phyloP scores from a whole-genome alignment of 495 filamentous ascomycete genomes.

The Chaetomidium leptoderma region DNA sequence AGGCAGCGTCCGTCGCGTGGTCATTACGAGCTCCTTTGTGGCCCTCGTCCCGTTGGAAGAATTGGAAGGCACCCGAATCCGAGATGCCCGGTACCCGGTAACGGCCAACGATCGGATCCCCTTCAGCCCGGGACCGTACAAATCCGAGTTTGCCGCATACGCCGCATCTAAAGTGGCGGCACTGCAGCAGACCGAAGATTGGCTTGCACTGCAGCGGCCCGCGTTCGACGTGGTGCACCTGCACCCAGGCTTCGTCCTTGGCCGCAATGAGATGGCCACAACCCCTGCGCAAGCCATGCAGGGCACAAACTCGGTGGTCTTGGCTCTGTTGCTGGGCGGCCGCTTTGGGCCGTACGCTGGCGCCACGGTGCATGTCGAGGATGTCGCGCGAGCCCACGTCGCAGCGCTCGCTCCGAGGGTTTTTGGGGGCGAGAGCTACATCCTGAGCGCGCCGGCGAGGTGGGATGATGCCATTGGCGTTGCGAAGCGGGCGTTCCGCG shows the following conservation, averaged over 20 bases:
- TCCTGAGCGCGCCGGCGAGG: conserved; percentile 29
- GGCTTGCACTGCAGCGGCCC: conserved; percentile 38
- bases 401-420: conserved; percentile 38
- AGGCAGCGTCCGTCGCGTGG: conserved; percentile 61
- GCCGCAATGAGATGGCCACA: conserved; percentile 40
- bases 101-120: conserved; percentile 19
- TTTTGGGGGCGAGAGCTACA: conserved; percentile 38
- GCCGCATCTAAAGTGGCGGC: conserved; percentile 42
- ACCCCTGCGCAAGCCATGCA: conserved; percentile 31
- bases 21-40: conserved; percentile 45
- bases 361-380: conserved; percentile 40
- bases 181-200: conserved; percentile 41
- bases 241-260: conserved; percentile 44
- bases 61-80: too few relatives aligned
- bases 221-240: conserved; percentile 46
- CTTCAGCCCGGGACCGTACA: conserved; percentile 36
- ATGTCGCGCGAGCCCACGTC: conserved; percentile 44
- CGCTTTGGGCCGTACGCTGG: conserved; percentile 30
- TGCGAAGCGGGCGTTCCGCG: conserved; percentile 38
- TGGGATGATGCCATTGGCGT: conserved; percentile 47
- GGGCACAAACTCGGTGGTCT: conserved; percentile 36
- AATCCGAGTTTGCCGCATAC: conserved; percentile 36
- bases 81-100: too few relatives aligned
- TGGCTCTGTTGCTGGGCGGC: conserved; percentile 36
- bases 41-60: conserved; percentile 30